These are phyloP conservation scores for Arxiozyma bovina DNA, from an alignment of 1,139 yeast species.

Conservation along the genomic window DNA sequence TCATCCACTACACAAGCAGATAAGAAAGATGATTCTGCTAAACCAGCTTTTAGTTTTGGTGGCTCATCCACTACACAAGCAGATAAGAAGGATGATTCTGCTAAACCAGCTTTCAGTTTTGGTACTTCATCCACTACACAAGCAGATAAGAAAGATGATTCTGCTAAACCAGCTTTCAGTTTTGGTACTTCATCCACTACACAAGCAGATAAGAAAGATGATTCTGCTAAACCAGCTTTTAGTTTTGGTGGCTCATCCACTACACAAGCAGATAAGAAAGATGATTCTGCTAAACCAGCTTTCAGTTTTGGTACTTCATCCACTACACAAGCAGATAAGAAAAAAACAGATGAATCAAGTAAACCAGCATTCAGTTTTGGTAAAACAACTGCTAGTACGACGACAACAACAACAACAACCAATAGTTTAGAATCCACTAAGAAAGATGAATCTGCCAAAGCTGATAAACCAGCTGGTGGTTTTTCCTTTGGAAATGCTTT, in stretches of 20 bases:
- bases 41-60: slow-evolving; percentile 16
- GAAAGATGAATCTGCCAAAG: slow-evolving; percentile 7
- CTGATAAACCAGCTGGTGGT: slow-evolving; percentile 2
- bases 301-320: slow-evolving; percentile 12
- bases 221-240: not conserved
- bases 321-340: slow-evolving; percentile 7
- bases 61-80: slow-evolving; percentile 7
- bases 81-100: slow-evolving; percentile 12
- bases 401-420: not conserved
- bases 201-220: slow-evolving; percentile 3
- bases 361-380: slow-evolving; percentile 16
- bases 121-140: not conserved
- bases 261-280: not conserved
- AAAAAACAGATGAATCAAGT: slow-evolving; percentile 9
- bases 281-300: slow-evolving; percentile 12
- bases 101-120: slow-evolving; percentile 3
- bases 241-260: slow-evolving; percentile 1
- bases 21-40: slow-evolving; percentile 1
- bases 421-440: slow-evolving; percentile 3
- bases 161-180: slow-evolving; percentile 1
- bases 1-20: not conserved
- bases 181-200: not conserved
- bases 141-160: not conserved
- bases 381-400: not conserved
- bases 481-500: slow-evolving; percentile 14